phyloP scores from a whole-genome alignment of 129 eudicot genomes.

The Logfia minima region DNA sequence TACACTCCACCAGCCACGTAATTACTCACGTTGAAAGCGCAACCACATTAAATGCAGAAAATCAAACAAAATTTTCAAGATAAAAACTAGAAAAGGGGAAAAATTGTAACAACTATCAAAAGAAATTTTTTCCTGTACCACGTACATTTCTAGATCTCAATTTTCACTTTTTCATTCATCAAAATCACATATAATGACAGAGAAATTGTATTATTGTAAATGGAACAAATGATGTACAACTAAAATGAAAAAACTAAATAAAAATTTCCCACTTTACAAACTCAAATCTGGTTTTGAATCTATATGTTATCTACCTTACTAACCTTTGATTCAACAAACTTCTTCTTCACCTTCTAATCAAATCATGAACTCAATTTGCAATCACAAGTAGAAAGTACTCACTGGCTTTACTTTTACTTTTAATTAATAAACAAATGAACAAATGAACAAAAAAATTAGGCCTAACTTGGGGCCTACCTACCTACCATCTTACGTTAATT shows the following conservation, averaged over 20 bases:
- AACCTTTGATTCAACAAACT: neutral
- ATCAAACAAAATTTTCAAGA: slow-evolving; percentile 3
- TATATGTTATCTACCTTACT: neutral
- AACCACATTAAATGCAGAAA: too few species aligned
- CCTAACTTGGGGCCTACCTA: slow-evolving; percentile 26
- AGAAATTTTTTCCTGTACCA: neutral
- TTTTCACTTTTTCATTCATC: neutral
- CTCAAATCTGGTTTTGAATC: neutral
- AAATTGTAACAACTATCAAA: neutral
- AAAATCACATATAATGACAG: slow-evolving; percentile 6
- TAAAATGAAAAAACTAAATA: neutral
- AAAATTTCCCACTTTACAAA: neutral
- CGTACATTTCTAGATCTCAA: neutral
- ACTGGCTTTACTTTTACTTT: neutral
- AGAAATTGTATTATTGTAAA: neutral
- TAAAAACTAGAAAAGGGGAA: neutral
- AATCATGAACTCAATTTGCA: slow-evolving; percentile 2
- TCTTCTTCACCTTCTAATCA: neutral
- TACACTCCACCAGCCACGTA: neutral
- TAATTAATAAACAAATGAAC: neutral
- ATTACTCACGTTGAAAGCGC: too few species aligned
- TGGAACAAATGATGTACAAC: neutral
- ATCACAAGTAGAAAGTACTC: slow-evolving; percentile 2
- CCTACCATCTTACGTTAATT: neutral
- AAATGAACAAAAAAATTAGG: neutral